phyloP scores from a whole-genome alignment of 2,329 filamentous ascomycete species.

The Nigrograna mackinnonii region DNA sequence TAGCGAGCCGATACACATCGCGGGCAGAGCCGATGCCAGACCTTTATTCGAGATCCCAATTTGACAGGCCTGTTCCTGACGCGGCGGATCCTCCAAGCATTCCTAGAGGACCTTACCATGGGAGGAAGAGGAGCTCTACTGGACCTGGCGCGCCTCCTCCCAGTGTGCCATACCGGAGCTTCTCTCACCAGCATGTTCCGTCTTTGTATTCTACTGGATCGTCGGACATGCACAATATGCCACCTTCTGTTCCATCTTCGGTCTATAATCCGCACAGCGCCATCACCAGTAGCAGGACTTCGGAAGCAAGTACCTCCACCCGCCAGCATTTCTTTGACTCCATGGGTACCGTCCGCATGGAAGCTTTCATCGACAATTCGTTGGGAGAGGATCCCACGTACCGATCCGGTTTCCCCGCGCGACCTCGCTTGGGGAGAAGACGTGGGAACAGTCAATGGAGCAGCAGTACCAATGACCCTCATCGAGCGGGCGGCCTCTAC shows the following conservation, averaged over 20 bases:
- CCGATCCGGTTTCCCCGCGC: conserved; percentile 12
- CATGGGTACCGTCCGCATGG: conserved; percentile 90
- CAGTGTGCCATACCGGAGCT: conserved; percentile 72
- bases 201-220: conserved; percentile 43
- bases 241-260: conserved; percentile 40
- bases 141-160: conserved; percentile 73
- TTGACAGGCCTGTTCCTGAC: conserved; percentile 55
- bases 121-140: conserved; percentile 87
- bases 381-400: conserved; percentile 25
- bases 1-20: conserved; percentile 35
- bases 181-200: conserved; percentile 59
- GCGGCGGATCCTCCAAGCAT: conserved; percentile 74
- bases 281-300: conserved; percentile 54
- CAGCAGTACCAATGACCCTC: conserved; percentile 32
- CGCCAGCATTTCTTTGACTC: conserved; percentile 76
- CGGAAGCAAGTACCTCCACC: conserved; percentile 54
- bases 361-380: conserved; percentile 79
- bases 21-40: conserved; percentile 34
- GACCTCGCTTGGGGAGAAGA: conserved; percentile 27
- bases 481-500: conserved; percentile 31
- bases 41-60: conserved; percentile 27
- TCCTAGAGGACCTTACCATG: conserved; percentile 71
- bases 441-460: conserved; percentile 43
- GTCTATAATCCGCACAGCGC: conserved; percentile 44
- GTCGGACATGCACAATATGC: conserved; percentile 39